phyloP scores from a whole-genome alignment of 2,329 filamentous ascomycete species.

The Nannizziopsis arthrosporioides region DNA sequence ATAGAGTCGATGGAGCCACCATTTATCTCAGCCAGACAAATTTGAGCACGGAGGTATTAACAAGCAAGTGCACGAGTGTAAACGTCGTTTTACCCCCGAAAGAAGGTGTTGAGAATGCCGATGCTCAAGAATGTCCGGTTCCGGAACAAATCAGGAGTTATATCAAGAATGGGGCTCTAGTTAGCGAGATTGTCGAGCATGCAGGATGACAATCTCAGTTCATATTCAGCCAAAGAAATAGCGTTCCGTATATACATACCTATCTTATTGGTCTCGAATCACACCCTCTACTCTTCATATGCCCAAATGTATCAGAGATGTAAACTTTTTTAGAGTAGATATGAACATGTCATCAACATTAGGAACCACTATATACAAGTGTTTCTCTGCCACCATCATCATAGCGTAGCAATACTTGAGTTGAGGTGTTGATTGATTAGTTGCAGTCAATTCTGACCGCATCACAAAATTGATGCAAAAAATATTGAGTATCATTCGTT shows the following conservation, averaged over 20 bases:
- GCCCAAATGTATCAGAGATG: neutral
- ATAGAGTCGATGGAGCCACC: slow-evolving; percentile 83
- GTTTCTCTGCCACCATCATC: too few species aligned
- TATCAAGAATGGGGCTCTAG: slow-evolving; percentile 62
- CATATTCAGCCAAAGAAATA: neutral
- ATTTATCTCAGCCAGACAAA: slow-evolving; percentile 78
- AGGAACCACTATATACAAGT: neutral
- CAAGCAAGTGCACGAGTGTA: slow-evolving; percentile 74
- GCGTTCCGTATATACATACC: neutral
- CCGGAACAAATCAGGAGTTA: slow-evolving; percentile 82
- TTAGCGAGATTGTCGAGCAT: slow-evolving; percentile 93
- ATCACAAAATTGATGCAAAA: too few species aligned
- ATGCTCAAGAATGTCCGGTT: slow-evolving; percentile 76
- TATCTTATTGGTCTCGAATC: neutral
- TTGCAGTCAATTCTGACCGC: too few species aligned
- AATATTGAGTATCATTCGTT: neutral
- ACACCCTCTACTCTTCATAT: neutral
- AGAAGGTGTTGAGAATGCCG: slow-evolving; percentile 55
- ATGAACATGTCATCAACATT: neutral
- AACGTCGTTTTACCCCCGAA: slow-evolving; percentile 73
- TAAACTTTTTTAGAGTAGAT: neutral
- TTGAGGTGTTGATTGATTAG: too few species aligned
- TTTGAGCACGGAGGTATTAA: slow-evolving; percentile 67
- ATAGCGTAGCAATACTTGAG: too few species aligned
- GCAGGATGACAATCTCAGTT: slow-evolving; percentile 37